phyloP scores from a whole-genome alignment of 768 basidiomycete species.

The Naematelia aurantialba region DNA sequence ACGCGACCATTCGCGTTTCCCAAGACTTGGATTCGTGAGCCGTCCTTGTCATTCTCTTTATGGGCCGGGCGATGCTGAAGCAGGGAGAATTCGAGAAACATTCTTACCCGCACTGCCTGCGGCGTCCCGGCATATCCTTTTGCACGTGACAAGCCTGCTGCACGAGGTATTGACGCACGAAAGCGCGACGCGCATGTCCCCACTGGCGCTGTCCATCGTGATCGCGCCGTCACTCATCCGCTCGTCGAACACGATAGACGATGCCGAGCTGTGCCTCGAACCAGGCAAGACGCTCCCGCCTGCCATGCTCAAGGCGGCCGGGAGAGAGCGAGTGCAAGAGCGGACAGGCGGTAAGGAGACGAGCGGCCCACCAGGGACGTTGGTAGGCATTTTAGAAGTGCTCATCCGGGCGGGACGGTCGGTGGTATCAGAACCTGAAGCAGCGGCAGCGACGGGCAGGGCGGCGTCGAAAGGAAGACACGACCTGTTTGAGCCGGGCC shows the following conservation, averaged over 20 bases:
- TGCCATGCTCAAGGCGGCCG: constrained; percentile 19
- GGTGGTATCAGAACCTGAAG: neutral
- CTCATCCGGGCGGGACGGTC: constrained; percentile 11
- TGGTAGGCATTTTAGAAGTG: constrained; percentile 33
- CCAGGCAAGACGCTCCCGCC: constrained; percentile 29
- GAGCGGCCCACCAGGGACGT: constrained; percentile 18
- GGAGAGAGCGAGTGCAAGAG: neutral
- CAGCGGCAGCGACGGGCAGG: neutral
- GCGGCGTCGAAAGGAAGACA: neutral
- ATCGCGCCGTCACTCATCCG: constrained; percentile 33
- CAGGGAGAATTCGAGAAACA: constrained; percentile 8
- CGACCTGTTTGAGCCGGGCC: neutral
- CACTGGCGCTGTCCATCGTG: constrained; percentile 29
- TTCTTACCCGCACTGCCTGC: constrained; percentile 19
- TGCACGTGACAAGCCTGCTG: constrained; percentile 16
- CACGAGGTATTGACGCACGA: constrained; percentile 19
- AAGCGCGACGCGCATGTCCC: constrained; percentile 26
- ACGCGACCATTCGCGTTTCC: constrained; percentile 17
- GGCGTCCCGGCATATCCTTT: constrained; percentile 4
- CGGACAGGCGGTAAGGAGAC: constrained; percentile 4
- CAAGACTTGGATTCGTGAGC: constrained; percentile 20
- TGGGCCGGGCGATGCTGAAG: neutral
- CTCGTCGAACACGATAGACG: constrained; percentile 32
- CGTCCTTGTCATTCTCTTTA: neutral
- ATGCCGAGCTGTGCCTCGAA: constrained; percentile 32